These are phyloP conservation scores for Thuidium tamariscinum DNA, from an alignment of 225 moss, liverwort and hornwort genomes.

Conservation along the genomic window DNA sequence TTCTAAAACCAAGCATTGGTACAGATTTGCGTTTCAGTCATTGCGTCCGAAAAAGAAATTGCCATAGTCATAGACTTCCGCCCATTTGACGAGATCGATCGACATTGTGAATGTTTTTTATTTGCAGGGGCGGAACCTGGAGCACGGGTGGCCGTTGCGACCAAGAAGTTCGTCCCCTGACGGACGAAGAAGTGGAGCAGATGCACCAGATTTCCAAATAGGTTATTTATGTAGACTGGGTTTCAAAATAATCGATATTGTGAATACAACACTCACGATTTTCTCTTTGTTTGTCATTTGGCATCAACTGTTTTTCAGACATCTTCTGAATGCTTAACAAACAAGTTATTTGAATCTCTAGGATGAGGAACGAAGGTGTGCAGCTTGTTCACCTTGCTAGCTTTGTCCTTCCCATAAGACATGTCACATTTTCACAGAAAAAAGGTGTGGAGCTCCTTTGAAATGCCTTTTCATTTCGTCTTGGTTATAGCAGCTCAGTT, in stretches of 20 bases:
- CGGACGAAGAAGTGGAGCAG: slow-evolving; percentile 1
- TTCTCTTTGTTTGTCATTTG: too few species aligned
- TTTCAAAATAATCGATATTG: too few species aligned
- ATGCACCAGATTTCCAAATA: too few species aligned
- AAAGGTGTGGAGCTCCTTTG: not conserved
- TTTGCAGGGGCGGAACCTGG: slow-evolving; percentile 21
- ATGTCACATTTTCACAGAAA: too few species aligned
- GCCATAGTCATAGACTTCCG: not conserved
- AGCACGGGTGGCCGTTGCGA: slow-evolving; percentile 30
- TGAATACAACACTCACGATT: too few species aligned
- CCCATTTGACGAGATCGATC: not conserved
- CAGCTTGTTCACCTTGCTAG: too few species aligned
- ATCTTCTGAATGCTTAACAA: too few species aligned
- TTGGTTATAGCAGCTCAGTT: not conserved
- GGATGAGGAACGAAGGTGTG: too few species aligned
- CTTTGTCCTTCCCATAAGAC: too few species aligned
- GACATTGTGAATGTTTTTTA: not conserved
- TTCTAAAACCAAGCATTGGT: not conserved
- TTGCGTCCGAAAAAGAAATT: not conserved
- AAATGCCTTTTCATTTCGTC: not conserved
- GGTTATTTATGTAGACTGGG: too few species aligned
- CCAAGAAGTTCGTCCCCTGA: slow-evolving; percentile 14
- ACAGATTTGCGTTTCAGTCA: not conserved
- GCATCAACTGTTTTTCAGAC: too few species aligned
- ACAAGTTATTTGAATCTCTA: not conserved